These are phyloP conservation scores for Quercus dentata DNA, from an alignment of 306 rosid genomes.

Conservation along the genomic window DNA sequence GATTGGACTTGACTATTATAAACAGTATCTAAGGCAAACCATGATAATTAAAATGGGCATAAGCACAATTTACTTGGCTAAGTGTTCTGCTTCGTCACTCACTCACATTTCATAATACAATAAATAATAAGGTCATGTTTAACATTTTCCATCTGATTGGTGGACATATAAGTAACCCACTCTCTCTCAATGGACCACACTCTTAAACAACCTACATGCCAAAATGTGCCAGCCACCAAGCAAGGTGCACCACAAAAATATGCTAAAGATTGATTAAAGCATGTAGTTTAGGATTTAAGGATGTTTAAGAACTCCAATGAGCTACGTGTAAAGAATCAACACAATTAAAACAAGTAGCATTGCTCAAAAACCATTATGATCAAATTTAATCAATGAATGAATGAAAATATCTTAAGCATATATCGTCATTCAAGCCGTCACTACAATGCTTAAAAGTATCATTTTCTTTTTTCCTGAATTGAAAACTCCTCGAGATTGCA, in stretches of 20 bases:
- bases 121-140: slow-evolving; percentile 7
- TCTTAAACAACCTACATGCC: slow-evolving; percentile 1
- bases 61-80: slow-evolving; percentile 29
- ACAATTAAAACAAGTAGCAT: not conserved
- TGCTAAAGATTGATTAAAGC: too few species aligned
- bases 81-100: slow-evolving; percentile 37
- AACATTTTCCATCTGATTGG: slow-evolving; percentile 25
- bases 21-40: slow-evolving; percentile 17
- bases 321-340: slow-evolving; percentile 4
- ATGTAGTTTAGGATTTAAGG: not conserved
- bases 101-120: slow-evolving; percentile 21
- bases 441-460: not conserved
- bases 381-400: not conserved
- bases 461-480: not conserved
- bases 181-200: slow-evolving; percentile 4
- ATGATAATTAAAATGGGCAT: slow-evolving; percentile 1
- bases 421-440: slow-evolving; percentile 28
- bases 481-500: slow-evolving; percentile 65
- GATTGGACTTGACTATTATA: slow-evolving; percentile 9
- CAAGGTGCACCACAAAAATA: slow-evolving; percentile 9
- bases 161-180: not conserved
- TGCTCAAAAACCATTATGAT: not conserved
- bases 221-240: slow-evolving; percentile 17
- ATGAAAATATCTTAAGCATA: not conserved
- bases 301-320: slow-evolving; percentile 11